phyloP scores from a whole-genome alignment of 495 filamentous ascomycete species.

The Aspergillus coremiiformis region DNA sequence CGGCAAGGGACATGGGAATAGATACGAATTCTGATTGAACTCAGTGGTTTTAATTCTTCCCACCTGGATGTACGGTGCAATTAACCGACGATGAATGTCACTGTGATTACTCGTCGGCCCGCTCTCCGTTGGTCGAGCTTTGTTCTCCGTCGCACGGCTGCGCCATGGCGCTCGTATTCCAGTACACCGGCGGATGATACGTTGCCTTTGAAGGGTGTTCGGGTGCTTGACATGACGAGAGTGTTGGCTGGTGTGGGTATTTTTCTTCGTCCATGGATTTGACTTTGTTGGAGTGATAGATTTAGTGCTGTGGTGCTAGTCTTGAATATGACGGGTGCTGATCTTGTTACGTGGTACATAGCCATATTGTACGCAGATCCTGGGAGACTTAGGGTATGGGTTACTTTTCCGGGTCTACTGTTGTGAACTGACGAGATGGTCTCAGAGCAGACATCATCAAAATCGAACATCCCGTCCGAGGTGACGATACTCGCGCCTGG shows the following conservation, averaged over 20 bases:
- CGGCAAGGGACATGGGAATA: background rate
- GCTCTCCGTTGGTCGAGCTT: conserved; percentile 12
- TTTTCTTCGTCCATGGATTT: too few relatives aligned
- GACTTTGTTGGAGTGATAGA: too few relatives aligned
- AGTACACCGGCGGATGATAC: conserved; percentile 26
- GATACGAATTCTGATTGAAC: background rate
- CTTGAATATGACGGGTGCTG: too few relatives aligned
- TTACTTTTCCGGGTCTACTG: background rate
- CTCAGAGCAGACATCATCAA: conserved; percentile 96
- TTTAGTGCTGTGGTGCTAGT: too few relatives aligned
- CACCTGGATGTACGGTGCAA: background rate
- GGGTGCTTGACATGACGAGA: conserved; percentile 92
- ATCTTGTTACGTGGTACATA: conserved; percentile 31
- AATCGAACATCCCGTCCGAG: conserved; percentile 83
- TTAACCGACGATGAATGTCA: conserved; percentile 17
- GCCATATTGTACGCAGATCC: conserved; percentile 97
- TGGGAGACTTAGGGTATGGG: conserved; percentile 88
- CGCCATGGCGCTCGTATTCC: conserved; percentile 30
- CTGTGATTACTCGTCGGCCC: conserved; percentile 20
- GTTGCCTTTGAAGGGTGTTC: conserved; percentile 72
- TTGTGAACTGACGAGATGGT: too few relatives aligned
- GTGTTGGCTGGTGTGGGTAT: conserved; percentile 84
- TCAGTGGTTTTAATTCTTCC: too few relatives aligned
- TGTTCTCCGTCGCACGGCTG: conserved; percentile 2
- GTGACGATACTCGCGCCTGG: conserved; percentile 95